phyloP scores from a whole-genome alignment of 2,329 filamentous ascomycete species.

The Hyphodiscus sp. region DNA sequence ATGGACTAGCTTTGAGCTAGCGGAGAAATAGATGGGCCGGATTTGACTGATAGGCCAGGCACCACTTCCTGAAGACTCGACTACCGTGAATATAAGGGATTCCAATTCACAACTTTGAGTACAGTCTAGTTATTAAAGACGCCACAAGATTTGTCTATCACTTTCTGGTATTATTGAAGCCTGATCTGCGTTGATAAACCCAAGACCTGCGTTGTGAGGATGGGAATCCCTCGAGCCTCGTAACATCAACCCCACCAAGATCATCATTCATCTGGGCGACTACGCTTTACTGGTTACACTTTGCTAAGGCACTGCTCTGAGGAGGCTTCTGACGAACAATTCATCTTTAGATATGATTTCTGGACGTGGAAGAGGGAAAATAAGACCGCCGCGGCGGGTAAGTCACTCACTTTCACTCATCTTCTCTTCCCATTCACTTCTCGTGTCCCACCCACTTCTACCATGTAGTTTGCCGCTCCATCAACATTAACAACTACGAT shows the following conservation, averaged over 20 bases:
- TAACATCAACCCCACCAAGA: not conserved
- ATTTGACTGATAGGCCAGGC: not conserved
- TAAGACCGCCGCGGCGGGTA: conserved; percentile 62
- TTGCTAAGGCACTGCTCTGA: not conserved
- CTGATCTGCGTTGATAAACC: no score
- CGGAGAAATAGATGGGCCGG: not conserved
- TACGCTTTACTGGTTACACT: not conserved
- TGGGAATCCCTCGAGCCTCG: not conserved
- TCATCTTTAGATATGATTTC: conserved; percentile 37
- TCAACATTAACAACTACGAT: not conserved
- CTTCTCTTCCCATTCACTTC: conserved; percentile 2
- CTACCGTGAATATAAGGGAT: not conserved
- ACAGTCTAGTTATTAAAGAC: not conserved
- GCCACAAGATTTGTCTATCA: no score
- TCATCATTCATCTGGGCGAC: not conserved
- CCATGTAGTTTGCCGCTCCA: not conserved
- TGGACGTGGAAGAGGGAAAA: conserved; percentile 50
- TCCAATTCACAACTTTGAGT: not conserved
- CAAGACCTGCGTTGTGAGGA: not conserved
- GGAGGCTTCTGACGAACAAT: not conserved
- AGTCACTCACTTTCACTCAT: conserved; percentile 29
- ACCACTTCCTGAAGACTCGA: not conserved
- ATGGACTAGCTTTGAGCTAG: not conserved
- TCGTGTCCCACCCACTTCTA: not conserved
- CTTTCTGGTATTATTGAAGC: no score